Evolutionary conservation across 164 flowering plant species (phyloP).

Genomic region (Piper longum): DNA sequence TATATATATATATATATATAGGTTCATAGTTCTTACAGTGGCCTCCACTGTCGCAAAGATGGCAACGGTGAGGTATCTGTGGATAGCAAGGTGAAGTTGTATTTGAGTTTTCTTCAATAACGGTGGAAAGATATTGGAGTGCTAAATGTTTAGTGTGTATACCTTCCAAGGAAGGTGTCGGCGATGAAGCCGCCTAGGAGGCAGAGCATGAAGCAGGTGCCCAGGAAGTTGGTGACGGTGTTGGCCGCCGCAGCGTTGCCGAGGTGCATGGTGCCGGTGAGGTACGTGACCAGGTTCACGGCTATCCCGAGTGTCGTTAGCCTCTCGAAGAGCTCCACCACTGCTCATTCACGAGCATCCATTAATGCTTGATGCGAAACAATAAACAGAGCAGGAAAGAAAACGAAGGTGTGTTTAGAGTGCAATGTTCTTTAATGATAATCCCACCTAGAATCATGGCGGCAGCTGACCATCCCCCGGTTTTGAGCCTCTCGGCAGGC

Average conservation of each 20-base stretch:
- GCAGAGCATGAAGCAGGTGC: slow-evolving; percentile 88
- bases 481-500: slow-evolving; percentile 37
- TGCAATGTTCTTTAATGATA: background rate
- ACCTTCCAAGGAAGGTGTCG: slow-evolving; percentile 84
- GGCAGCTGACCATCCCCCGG: slow-evolving; percentile 85
- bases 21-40: slow-evolving; percentile 22
- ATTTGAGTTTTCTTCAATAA: background rate
- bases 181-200: slow-evolving; percentile 86
- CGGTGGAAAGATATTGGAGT: background rate
- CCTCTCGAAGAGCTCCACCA: slow-evolving; percentile 67
- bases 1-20: no score
- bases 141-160: background rate
- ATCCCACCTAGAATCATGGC: slow-evolving; percentile 80
- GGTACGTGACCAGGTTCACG: slow-evolving; percentile 78
- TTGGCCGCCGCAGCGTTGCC: slow-evolving; percentile 78
- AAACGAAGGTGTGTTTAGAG: no score
- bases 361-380: background rate
- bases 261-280: slow-evolving; percentile 80
- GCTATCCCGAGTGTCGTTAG: slow-evolving; percentile 79
- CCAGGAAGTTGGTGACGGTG: slow-evolving; percentile 80
- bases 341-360: slow-evolving; percentile 16
- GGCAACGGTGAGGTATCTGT: slow-evolving; percentile 74
- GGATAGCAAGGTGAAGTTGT: background rate
- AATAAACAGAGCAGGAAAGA: background rate
- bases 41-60: slow-evolving; percentile 82